phyloP scores from a whole-genome alignment of 768 basidiomycete genomes.

The Agrocybe pediades region DNA sequence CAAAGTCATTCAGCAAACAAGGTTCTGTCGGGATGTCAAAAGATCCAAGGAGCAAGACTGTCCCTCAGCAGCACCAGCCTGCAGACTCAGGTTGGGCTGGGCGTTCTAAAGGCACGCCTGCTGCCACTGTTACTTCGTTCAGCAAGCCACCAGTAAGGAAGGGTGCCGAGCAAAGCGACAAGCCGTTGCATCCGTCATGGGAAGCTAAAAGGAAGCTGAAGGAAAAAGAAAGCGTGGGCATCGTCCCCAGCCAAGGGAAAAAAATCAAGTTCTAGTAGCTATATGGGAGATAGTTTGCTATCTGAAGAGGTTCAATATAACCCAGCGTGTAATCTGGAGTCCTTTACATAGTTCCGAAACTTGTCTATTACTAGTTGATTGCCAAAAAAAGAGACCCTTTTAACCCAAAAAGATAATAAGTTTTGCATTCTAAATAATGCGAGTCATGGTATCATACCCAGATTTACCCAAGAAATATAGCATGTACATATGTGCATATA shows the following conservation, averaged over 20 bases:
- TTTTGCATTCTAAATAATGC: too few species aligned
- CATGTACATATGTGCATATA: background rate
- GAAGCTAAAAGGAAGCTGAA: slow-evolving; percentile 87
- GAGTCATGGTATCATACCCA: too few species aligned
- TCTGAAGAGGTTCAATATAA: background rate
- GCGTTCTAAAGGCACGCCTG: slow-evolving; percentile 18
- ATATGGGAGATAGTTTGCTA: slow-evolving; percentile 10
- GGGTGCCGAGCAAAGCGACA: slow-evolving; percentile 25
- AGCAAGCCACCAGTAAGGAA: slow-evolving; percentile 9
- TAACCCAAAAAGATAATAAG: too few species aligned
- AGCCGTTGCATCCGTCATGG: slow-evolving; percentile 91
- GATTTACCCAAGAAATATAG: background rate
- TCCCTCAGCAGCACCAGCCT: slow-evolving; percentile 21
- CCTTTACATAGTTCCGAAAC: background rate
- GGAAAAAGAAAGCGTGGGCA: slow-evolving; percentile 63
- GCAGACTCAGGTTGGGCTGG: slow-evolving; percentile 28
- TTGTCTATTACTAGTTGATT: background rate
- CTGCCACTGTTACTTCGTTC: background rate
- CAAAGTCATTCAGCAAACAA: slow-evolving; percentile 9
- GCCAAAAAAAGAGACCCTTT: too few species aligned
- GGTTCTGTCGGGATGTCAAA: slow-evolving; percentile 8
- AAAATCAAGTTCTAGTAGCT: slow-evolving; percentile 70
- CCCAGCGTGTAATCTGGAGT: background rate
- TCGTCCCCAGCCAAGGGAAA: slow-evolving; percentile 73
- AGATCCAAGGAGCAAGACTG: slow-evolving; percentile 9